These are phyloP conservation scores for Aspergillus eucalypticola DNA, from an alignment of 2,329 filamentous ascomycete genomes.

Conservation along the genomic window DNA sequence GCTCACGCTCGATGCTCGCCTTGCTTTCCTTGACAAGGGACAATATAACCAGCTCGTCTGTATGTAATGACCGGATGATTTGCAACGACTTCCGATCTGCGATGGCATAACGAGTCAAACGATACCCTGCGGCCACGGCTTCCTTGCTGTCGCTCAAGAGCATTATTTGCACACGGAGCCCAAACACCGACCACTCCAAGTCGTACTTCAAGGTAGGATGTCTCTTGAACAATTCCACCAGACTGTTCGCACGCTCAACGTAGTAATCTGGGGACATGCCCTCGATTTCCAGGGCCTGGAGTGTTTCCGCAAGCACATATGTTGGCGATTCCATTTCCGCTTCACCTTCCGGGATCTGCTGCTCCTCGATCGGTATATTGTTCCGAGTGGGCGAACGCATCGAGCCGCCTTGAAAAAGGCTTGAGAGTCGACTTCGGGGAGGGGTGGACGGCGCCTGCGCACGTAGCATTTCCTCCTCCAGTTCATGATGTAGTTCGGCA, in stretches of 20 bases:
- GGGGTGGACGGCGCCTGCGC: conserved; percentile 57
- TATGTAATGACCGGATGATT: conserved; percentile 83
- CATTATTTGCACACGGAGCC: conserved; percentile 91
- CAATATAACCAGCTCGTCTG: conserved; percentile 86
- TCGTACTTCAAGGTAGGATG: conserved; percentile 95
- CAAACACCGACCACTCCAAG: conserved; percentile 92
- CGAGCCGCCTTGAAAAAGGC: conserved; percentile 58
- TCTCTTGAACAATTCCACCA: conserved; percentile 95
- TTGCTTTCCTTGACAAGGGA: conserved; percentile 95
- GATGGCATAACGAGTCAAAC: conserved; percentile 90
- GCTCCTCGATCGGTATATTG: conserved; percentile 38
- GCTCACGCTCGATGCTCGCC: conserved; percentile 93
- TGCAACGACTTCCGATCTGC: conserved; percentile 86
- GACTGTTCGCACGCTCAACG: conserved; percentile 83
- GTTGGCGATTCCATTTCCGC: conserved; percentile 79
- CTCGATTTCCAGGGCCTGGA: conserved; percentile 84
- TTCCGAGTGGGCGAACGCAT: conserved; percentile 52
- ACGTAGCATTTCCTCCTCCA: conserved; percentile 62
- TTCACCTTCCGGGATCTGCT: conserved; percentile 58
- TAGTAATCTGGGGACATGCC: conserved; percentile 93
- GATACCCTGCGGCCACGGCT: conserved; percentile 90
- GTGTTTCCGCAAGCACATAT: conserved; percentile 82
- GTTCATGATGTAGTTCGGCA: conserved; percentile 58
- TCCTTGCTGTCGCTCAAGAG: conserved; percentile 93
- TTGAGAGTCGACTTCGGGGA: conserved; percentile 54